These are phyloP conservation scores for Xylariales sp. DNA, from an alignment of 2,329 filamentous ascomycete species.

Conservation along the genomic window DNA sequence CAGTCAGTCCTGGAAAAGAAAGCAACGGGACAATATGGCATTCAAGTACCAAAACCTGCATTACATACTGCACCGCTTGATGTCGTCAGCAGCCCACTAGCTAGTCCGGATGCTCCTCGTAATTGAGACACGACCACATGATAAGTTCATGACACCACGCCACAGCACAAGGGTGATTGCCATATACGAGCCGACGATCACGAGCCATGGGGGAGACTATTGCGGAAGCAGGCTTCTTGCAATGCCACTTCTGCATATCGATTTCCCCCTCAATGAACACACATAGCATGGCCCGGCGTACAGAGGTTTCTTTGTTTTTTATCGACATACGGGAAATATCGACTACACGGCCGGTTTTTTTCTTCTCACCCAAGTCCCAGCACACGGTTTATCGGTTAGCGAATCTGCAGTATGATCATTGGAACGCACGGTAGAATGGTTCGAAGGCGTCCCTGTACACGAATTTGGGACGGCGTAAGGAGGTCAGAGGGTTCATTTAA, in stretches of 20 bases:
- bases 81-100: slow-evolving; percentile 51
- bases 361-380: too few species aligned
- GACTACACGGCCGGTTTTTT: slow-evolving; percentile 4
- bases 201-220: too few species aligned
- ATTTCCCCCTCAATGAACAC: slow-evolving; percentile 10
- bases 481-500: too few species aligned
- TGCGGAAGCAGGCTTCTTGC: slow-evolving; percentile 5
- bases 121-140: too few species aligned
- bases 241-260: background rate
- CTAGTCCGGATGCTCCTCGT: slow-evolving; percentile 31
- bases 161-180: too few species aligned
- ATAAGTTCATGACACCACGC: background rate
- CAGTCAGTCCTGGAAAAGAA: slow-evolving; percentile 63
- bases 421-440: too few species aligned
- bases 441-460: too few species aligned
- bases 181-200: slow-evolving; percentile 6
- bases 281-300: slow-evolving; percentile 25
- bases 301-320: slow-evolving; percentile 14
- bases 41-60: slow-evolving; percentile 64
- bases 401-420: too few species aligned
- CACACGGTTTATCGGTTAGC: too few species aligned
- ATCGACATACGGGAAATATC: background rate
- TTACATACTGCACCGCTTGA: slow-evolving; percentile 84
- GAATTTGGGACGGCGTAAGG: too few species aligned
- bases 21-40: slow-evolving; percentile 46